These are phyloP conservation scores for Mucor plumbeus DNA, from an alignment of 371 early-diverging fungal species.

Conservation along the genomic window DNA sequence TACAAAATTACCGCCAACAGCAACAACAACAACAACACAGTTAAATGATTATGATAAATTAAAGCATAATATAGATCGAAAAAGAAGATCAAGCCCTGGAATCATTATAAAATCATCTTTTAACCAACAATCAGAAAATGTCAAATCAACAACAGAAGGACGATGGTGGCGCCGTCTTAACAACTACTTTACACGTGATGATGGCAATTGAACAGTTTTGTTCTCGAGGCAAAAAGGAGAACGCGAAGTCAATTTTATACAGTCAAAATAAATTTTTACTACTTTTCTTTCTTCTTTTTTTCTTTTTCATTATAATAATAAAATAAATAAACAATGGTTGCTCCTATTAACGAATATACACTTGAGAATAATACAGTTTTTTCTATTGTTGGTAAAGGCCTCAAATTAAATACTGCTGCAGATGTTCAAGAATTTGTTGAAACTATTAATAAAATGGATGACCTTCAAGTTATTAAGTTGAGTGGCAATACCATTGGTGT, in stretches of 20 bases:
- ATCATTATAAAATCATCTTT: not conserved
- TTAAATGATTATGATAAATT: not conserved
- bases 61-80: not conserved
- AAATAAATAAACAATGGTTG: slow-evolving; percentile 31
- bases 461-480: slow-evolving; percentile 77
- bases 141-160: not conserved
- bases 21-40: not conserved
- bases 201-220: not conserved
- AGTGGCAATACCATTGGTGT: slow-evolving; percentile 96
- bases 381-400: slow-evolving; percentile 68
- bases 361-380: slow-evolving; percentile 57
- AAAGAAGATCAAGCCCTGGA: slow-evolving; percentile 9
- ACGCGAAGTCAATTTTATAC: not conserved
- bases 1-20: not conserved
- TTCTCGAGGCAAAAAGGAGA: not conserved
- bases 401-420: slow-evolving; percentile 84
- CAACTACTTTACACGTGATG: slow-evolving; percentile 9
- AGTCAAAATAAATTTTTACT: not conserved
- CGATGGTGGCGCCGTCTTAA: slow-evolving; percentile 14
- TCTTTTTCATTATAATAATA: not conserved
- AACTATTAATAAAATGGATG: slow-evolving; percentile 66
- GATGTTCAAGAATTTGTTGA: slow-evolving; percentile 81
- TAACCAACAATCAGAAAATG: not conserved
- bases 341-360: slow-evolving; percentile 47
- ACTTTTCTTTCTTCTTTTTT: slow-evolving; percentile 3